Base-by-base conservation (phyloP, 805 yeast genomes). In the Ogataea salicorniae region DNA sequence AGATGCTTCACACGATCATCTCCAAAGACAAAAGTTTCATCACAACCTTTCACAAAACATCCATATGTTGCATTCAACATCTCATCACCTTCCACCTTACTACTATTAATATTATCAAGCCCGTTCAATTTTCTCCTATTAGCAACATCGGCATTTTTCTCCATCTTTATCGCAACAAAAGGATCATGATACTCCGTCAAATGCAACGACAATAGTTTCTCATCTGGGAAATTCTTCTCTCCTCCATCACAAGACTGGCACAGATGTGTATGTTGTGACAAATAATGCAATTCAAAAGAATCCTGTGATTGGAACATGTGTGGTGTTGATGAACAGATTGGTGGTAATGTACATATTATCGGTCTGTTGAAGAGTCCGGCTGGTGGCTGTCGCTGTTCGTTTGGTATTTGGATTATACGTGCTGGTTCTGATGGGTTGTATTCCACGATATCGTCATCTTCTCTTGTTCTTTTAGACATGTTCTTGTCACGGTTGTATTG, bases 121-220 rank as follows among this genome's bases (percentile, higher is more conserved):
- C 13, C 31, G 11, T 9, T 26, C 6, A 9, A 9, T 8, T 26
- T 26, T 26, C 31, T 26, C 31, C 31, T 26, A 26, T 11, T 26
- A 11, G 13, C 31, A 9, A 26, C 2, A 26, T 4, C 11, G 31
- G 31, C 13, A 26, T 79, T 80, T 11, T 61, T 53, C 26, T 70
- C 74, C 41, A 61, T 57, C 41, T 61, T 55, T 3, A 72, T 66
- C 18, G 52, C 51, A 5, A 62, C 55, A 39, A 79, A 72, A 3
- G 83, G 78, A 56, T 77, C 75, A 54, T 81, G 85, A 47, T 66
- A 63, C 52, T 80, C 85, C 23, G 69, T 67, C 1, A 79, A 68
- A 52, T 80, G 86, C 15, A 80, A 53, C 5, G 70, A 68, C 18
- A 80, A 61, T 7, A 74, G 52, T 37, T 49, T 56, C 11, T 68